These are phyloP conservation scores for Leccinum cinnamomeum DNA, from an alignment of 1,284 basidiomycete species.

Conservation along the genomic window DNA sequence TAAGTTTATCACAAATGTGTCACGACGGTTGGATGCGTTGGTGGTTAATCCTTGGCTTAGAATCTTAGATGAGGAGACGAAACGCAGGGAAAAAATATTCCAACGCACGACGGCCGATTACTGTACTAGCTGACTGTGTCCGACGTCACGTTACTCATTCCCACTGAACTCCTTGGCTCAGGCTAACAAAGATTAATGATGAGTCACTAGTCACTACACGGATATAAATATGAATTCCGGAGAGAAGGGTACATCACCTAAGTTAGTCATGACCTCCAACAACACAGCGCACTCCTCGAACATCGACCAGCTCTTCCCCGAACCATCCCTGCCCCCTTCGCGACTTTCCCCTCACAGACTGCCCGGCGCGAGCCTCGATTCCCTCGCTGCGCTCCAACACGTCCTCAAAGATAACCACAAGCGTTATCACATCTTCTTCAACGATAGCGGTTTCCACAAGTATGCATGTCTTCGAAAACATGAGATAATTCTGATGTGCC, in stretches of 20 bases:
- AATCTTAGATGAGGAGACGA: background rate
- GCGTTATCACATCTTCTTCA: constrained; percentile 30
- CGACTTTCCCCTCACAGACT: constrained; percentile 29
- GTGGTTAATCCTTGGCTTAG: too few relatives aligned
- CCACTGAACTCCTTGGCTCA: too few relatives aligned
- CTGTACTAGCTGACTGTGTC: too few relatives aligned
- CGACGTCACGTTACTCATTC: too few relatives aligned
- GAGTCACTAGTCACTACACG: too few relatives aligned
- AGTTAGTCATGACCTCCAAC: background rate
- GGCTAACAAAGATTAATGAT: too few relatives aligned
- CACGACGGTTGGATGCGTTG: too few relatives aligned
- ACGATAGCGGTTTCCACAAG: constrained; percentile 31
- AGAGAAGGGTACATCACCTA: too few relatives aligned
- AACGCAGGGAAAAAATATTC: background rate
- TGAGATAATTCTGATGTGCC: background rate
- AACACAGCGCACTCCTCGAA: background rate
- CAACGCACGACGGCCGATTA: background rate
- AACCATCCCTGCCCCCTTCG: constrained; percentile 29
- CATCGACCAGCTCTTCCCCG: constrained; percentile 26
- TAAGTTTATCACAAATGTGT: background rate
- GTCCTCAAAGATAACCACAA: constrained; percentile 31
- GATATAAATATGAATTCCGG: too few relatives aligned
- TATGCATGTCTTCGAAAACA: background rate
- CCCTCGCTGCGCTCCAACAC: constrained; percentile 23
- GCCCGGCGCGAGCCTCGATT: constrained; percentile 23